Base-by-base conservation (phyloP, 805 yeast species). In the Saccharomycopsis capsularis region DNA sequence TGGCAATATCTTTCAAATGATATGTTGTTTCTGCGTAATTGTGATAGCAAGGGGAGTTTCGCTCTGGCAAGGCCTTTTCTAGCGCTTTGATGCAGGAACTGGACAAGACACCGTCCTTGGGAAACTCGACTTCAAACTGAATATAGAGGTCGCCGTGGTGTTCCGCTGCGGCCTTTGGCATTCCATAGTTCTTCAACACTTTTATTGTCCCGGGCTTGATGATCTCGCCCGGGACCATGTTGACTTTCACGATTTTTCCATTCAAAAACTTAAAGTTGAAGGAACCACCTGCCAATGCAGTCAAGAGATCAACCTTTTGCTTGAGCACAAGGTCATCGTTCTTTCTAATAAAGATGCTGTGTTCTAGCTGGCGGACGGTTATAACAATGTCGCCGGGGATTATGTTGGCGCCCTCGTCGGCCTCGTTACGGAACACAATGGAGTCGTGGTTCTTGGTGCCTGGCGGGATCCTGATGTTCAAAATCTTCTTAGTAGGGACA, bases 341-440 rank as follows among this genome's bases (percentile, higher is more conserved):
- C 42, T 61, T 65, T 52, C 83, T 65, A 13, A 66, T 66, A 48
- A 75, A 70, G 18, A 53, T 56, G 3, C 59, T 56, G 42, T 68
- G 63, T 4, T 49, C 52, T 11, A 52, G 48, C 55, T 74, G 73
- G 35, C 69, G 68, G 22, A 83, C 60, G 1, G 74, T 76, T 7
- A 83, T 72, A 2, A 81, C 64, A 4, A 83, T 82, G 60, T 83
- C 86, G 2, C 90, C 90, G 0, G 89, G 84, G 2, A 74, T 63
- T 2, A 78, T 65, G 52, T 72, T 69, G 18, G 74, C 60, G 0
- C 79, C 83, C 60, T 82, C 84, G 58, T 83, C 89, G 0, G 82
- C 85, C 56, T 76, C 81, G 4, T 80, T 76, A n/a, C 71, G 65
- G 19, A 81, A 63, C 1, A 78, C 65, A 18, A 81, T 70, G 40